phyloP scores from a whole-genome alignment of 352 stramenopile species.

The Pythium guiyangense region DNA sequence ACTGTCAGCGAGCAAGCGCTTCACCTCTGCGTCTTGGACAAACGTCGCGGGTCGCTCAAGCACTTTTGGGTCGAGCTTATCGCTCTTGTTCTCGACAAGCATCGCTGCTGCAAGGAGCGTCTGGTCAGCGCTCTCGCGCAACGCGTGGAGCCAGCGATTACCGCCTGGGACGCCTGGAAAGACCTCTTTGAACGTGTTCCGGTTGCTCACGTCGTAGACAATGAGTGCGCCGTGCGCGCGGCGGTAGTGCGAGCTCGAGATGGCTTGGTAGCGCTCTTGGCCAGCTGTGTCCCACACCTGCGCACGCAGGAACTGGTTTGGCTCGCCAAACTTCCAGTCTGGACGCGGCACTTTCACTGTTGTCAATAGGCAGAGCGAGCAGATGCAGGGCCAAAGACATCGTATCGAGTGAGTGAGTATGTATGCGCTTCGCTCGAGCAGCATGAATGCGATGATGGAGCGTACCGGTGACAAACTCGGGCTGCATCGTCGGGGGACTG shows the following conservation, averaged over 20 bases:
- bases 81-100: slow-evolving; percentile 75
- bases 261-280: slow-evolving; percentile 68
- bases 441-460: background rate
- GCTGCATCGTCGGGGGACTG: slow-evolving; percentile 45
- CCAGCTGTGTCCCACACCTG: slow-evolving; percentile 72
- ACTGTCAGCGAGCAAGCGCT: slow-evolving; percentile 34
- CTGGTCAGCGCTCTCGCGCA: slow-evolving; percentile 62
- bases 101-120: slow-evolving; percentile 47
- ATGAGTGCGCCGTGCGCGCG: slow-evolving; percentile 59
- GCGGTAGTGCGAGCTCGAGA: slow-evolving; percentile 70
- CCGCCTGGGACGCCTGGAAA: slow-evolving; percentile 38
- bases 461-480: slow-evolving; percentile 58
- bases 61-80: slow-evolving; percentile 36
- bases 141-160: slow-evolving; percentile 53
- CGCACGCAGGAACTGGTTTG: slow-evolving; percentile 57
- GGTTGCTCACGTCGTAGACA: slow-evolving; percentile 61
- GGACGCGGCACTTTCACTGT: slow-evolving; percentile 60
- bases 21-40: slow-evolving; percentile 44
- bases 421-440: too few relatives aligned
- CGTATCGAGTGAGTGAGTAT: too few relatives aligned
- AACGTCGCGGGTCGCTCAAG: slow-evolving; percentile 31
- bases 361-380: background rate
- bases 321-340: slow-evolving; percentile 66
- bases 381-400: background rate
- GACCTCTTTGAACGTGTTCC: slow-evolving; percentile 65